Evolutionary conservation across 805 yeast genomes (phyloP).

Genomic region (Metschnikowia rubicola): DNA sequence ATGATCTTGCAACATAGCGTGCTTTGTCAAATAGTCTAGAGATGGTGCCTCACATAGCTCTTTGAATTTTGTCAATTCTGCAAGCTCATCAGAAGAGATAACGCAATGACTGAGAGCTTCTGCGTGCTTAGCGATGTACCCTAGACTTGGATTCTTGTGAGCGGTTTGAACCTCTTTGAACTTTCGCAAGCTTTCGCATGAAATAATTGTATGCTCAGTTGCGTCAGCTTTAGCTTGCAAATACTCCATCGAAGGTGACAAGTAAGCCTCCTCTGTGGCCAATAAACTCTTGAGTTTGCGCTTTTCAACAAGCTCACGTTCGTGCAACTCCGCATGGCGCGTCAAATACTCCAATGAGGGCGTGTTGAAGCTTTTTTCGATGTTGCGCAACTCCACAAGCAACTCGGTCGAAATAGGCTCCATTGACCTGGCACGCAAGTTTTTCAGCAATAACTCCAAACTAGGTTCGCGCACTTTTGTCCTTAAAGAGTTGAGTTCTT

Average conservation of each 20-base stretch:
- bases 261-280: background rate
- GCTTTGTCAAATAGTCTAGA: constrained; percentile 6
- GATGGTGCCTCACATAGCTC: background rate
- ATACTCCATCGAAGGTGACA: constrained; percentile 12
- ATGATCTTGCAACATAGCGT: constrained; percentile 1
- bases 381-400: background rate
- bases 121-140: constrained; percentile 9
- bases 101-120: background rate
- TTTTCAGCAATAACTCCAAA: constrained; percentile 12
- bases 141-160: constrained; percentile 7
- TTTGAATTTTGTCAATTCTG: constrained; percentile 1
- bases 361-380: background rate
- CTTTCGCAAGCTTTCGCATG: background rate
- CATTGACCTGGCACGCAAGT: constrained; percentile 7
- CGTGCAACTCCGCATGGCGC: background rate
- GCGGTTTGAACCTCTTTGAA: background rate
- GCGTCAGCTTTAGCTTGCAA: constrained; percentile 9
- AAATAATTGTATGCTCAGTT: background rate
- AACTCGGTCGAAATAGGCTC: constrained; percentile 1
- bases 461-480: constrained; percentile 7
- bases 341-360: constrained; percentile 9
- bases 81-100: background rate
- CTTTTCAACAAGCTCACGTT: background rate
- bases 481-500: constrained; percentile 7
- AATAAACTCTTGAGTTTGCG: constrained; percentile 9